Evolutionary conservation across 2,329 filamentous ascomycete species (phyloP).

Genomic region (Penicillium sp.): DNA sequence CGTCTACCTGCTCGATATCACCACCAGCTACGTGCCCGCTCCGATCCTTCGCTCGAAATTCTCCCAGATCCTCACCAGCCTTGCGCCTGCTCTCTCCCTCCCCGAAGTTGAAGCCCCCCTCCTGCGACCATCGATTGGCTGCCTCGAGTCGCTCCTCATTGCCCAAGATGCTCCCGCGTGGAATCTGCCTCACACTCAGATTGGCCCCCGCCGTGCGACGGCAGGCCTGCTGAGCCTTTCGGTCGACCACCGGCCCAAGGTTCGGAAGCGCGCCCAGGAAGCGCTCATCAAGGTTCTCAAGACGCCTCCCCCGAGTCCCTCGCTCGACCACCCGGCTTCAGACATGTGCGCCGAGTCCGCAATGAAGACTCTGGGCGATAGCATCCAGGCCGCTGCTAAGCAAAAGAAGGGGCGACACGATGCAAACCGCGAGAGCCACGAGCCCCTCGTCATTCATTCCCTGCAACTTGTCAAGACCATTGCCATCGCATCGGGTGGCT

Average conservation of each 20-base stretch:
- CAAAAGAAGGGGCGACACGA: slow-evolving; percentile 61
- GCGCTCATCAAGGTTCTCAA: slow-evolving; percentile 80
- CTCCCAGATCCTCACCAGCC: slow-evolving; percentile 81
- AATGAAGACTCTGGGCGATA: slow-evolving; percentile 73
- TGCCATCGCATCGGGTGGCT: slow-evolving; percentile 82
- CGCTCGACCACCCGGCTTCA: slow-evolving; percentile 88
- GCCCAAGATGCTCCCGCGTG: slow-evolving; percentile 87
- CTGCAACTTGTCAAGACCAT: slow-evolving; percentile 91
- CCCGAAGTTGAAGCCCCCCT: slow-evolving; percentile 84
- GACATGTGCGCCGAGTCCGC: slow-evolving; percentile 96
- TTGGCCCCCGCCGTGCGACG: slow-evolving; percentile 83
- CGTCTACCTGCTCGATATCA: slow-evolving; percentile 92
- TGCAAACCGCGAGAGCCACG: slow-evolving; percentile 58
- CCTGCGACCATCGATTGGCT: slow-evolving; percentile 84
- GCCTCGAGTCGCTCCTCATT: slow-evolving; percentile 84
- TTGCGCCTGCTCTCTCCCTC: slow-evolving; percentile 80
- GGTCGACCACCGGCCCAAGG: slow-evolving; percentile 86
- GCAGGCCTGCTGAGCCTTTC: slow-evolving; percentile 83
- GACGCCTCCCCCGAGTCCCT: slow-evolving; percentile 85
- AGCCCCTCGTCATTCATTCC: slow-evolving; percentile 86
- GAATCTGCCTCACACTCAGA: slow-evolving; percentile 79
- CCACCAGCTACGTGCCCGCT: slow-evolving; percentile 81
- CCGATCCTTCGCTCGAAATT: slow-evolving; percentile 93
- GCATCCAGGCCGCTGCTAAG: slow-evolving; percentile 65
- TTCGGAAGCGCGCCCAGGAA: slow-evolving; percentile 90